Base-by-base conservation (phyloP, 2,329 filamentous ascomycete genomes). In the Aspergillus neoniger region DNA sequence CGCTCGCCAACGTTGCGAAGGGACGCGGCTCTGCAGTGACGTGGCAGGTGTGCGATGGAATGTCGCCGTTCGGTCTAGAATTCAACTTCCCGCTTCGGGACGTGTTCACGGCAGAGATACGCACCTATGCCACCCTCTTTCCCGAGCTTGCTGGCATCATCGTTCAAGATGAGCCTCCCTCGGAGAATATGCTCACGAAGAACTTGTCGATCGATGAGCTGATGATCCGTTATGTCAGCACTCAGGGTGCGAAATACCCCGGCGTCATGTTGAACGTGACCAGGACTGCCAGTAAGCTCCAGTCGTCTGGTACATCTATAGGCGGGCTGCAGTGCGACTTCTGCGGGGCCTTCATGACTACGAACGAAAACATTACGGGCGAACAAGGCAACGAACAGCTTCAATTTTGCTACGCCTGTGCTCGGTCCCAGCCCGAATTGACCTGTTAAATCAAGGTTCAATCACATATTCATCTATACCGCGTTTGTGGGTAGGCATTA, bases 261-360 rank as follows among this genome's bases (percentile, higher is more conserved):
- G 91, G 91, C 58, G 92, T 98, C 58, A 93, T 99, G 66, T 90
- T 93, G 32, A 99, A 99, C 73, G 95, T 99, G 9, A 94, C 97
- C 5, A 87, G 92, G 63, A 99, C 94, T 36, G 89, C 91, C n/a
- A 88, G 87, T 55, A 96, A 96, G 77, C 82, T 98, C 43, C 81
- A 87, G 49, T 73, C 80, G 0, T 67, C 79, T 21, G 68, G 67
- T 50, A 66, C 63, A 1, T 74, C 73, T 7, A 70, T 69, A 19
- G 72, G 65, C 48, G 72, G 70, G 14, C 67, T 67, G 23, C 68
- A 68, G 51, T 96, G 92, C 69, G 82, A 83, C 36, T 74, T 94
- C 8, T 96, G 92, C 74, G 85, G 85, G 53, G 85, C 90, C 76
- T 85, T 86, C 36, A 80, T 92, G 12, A 84, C 88, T 58, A 83